These are phyloP conservation scores for Syzygium aromaticum DNA, from an alignment of 345 rosid species.

Conservation along the genomic window DNA sequence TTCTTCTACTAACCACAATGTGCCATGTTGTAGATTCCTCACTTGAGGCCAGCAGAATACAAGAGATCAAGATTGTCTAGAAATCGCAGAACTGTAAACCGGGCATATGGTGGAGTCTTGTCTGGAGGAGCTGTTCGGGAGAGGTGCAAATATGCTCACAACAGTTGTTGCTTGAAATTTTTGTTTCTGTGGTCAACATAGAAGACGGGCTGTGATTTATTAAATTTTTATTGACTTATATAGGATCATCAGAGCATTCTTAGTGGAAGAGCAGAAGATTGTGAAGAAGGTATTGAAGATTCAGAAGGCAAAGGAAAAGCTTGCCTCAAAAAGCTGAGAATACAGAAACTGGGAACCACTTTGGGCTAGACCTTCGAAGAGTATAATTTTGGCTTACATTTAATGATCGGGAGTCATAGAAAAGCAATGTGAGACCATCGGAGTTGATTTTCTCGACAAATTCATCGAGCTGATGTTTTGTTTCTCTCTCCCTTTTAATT, in stretches of 20 bases:
- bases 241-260: constrained; percentile 58
- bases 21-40: constrained; percentile 46
- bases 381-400: background rate
- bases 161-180: background rate
- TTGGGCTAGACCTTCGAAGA: background rate
- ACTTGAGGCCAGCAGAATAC: constrained; percentile 7
- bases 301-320: constrained; percentile 18
- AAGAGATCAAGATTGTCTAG: background rate
- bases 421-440: constrained; percentile 2
- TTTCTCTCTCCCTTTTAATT: constrained; percentile 1
- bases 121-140: constrained; percentile 65
- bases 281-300: background rate
- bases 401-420: background rate
- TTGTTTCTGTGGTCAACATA: background rate
- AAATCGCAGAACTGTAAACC: background rate
- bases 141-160: constrained; percentile 27
- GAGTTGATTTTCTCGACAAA: constrained; percentile 10
- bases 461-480: constrained; percentile 6
- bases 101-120: constrained; percentile 11
- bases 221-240: background rate
- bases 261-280: constrained; percentile 22
- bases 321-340: constrained; percentile 30
- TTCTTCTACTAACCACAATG: background rate
- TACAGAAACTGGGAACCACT: background rate
- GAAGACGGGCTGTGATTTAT: background rate